These are phyloP conservation scores for Chloranthus sessilifolius DNA, from an alignment of 164 flowering plant species.

Conservation along the genomic window DNA sequence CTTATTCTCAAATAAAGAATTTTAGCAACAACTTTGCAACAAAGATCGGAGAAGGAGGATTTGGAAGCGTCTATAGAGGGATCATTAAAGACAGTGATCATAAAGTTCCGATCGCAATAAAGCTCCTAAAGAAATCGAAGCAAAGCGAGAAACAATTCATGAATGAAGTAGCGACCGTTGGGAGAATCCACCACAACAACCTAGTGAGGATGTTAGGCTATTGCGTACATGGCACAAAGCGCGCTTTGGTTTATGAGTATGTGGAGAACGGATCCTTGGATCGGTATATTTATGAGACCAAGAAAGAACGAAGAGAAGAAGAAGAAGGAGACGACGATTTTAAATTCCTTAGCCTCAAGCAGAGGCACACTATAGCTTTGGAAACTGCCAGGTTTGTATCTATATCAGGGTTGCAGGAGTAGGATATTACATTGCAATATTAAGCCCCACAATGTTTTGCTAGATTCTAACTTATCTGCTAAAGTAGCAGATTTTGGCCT, in stretches of 20 bases:
- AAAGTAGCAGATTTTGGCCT: constrained; percentile 22
- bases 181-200: neutral
- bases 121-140: constrained; percentile 4
- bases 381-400: constrained; percentile 3
- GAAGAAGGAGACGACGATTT: neutral
- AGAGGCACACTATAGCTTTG: constrained; percentile 5
- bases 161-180: constrained; percentile 8
- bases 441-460: constrained; percentile 22
- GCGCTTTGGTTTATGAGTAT: constrained; percentile 8
- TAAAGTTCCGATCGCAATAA: constrained; percentile 1
- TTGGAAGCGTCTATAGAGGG: constrained; percentile 13
- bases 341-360: neutral
- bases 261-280: constrained; percentile 15
- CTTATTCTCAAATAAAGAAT: constrained; percentile 1
- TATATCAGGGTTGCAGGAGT: constrained; percentile 7
- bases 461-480: constrained; percentile 15
- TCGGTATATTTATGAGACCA: neutral
- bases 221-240: neutral
- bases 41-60: constrained; percentile 12
- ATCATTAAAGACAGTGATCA: neutral
- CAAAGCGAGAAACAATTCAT: constrained; percentile 6
- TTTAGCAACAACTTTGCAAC: constrained; percentile 2
- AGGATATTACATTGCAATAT: constrained; percentile 22
- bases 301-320: neutral
- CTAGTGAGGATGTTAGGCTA: constrained; percentile 3